phyloP scores from a whole-genome alignment of 805 yeast species.

The Starmerella riodocensis region DNA sequence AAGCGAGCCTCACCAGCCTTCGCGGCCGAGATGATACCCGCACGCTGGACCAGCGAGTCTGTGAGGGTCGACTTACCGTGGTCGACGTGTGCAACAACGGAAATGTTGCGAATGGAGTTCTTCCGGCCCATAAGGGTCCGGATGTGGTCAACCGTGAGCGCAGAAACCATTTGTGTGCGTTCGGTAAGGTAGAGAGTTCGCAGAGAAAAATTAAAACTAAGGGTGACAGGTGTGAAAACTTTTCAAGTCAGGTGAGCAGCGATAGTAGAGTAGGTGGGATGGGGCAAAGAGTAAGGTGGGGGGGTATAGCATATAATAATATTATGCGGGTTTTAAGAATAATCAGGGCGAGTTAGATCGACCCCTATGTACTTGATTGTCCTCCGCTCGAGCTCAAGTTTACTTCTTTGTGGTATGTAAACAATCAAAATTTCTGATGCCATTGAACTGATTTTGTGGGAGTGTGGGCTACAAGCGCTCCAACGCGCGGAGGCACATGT shows the following conservation, averaged over 20 bases:
- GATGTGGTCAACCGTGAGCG: slow-evolving; percentile 51
- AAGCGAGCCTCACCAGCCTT: slow-evolving; percentile 99
- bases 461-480: too few relatives aligned
- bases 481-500: too few relatives aligned
- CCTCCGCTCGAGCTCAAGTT: too few relatives aligned
- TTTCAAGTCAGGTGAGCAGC: too few relatives aligned
- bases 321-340: too few relatives aligned
- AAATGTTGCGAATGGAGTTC: slow-evolving; percentile 99
- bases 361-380: too few relatives aligned
- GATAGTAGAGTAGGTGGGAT: too few relatives aligned
- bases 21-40: slow-evolving; percentile 99
- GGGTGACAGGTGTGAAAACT: slow-evolving; percentile 6
- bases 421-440: too few relatives aligned
- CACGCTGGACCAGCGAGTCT: slow-evolving; percentile 97
- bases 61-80: slow-evolving; percentile 99
- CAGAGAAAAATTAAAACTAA: slow-evolving; percentile 4
- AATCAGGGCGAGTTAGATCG: too few relatives aligned
- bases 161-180: slow-evolving; percentile 26
- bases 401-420: too few relatives aligned
- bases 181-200: too few relatives aligned
- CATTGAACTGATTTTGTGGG: too few relatives aligned
- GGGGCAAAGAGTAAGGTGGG: neutral
- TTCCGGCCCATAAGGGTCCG: slow-evolving; percentile 99
- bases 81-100: slow-evolving; percentile 99
- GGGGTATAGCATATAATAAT: neutral